Conservation (phyloP, 129 eudicot species). For the Flaveria sonorensis region DNA sequence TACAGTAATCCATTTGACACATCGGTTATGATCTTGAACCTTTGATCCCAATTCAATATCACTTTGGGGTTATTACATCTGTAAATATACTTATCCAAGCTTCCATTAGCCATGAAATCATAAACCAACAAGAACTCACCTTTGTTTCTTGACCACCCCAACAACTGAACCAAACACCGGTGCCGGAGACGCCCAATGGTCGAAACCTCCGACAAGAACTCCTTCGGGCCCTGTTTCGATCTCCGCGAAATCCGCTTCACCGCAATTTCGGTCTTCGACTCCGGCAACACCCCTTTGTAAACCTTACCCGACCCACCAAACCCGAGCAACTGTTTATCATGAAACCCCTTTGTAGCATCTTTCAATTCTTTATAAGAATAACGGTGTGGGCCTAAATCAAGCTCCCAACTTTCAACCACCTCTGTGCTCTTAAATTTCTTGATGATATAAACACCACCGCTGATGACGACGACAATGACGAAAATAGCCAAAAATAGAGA, state of each 20-base stretch:
- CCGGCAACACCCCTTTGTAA: conserved; percentile 49
- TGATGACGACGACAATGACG: background rate
- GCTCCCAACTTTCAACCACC: conserved; percentile 69
- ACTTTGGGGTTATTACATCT: conserved; percentile 2
- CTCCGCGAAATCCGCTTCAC: conserved; percentile 57
- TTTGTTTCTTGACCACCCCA: conserved; percentile 55
- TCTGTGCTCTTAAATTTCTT: conserved; percentile 46
- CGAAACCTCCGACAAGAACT: conserved; percentile 59
- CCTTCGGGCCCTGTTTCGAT: conserved; percentile 58
- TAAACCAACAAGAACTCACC: conserved; percentile 64
- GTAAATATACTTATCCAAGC: conserved; percentile 46
- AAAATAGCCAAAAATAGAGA: background rate
- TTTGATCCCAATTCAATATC: conserved; percentile 50
- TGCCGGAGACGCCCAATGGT: conserved; percentile 63
- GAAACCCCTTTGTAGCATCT: conserved; percentile 58
- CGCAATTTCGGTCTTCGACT: conserved; percentile 35
- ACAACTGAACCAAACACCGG: conserved; percentile 53
- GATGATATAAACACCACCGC: conserved; percentile 3
- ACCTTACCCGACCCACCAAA: conserved; percentile 70
- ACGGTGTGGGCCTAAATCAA: conserved; percentile 51
- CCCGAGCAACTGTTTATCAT: conserved; percentile 47
- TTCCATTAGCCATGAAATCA: conserved; percentile 65
- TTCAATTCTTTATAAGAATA: conserved; percentile 50
- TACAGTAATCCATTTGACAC: conserved; percentile 51
- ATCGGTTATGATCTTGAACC: conserved; percentile 53